A percentile compares a stretch with the other conserved stretches of the same genome.
phyloP scores from a whole-genome alignment of 306 rosid species.

The Fagus sylvatica region DNA sequence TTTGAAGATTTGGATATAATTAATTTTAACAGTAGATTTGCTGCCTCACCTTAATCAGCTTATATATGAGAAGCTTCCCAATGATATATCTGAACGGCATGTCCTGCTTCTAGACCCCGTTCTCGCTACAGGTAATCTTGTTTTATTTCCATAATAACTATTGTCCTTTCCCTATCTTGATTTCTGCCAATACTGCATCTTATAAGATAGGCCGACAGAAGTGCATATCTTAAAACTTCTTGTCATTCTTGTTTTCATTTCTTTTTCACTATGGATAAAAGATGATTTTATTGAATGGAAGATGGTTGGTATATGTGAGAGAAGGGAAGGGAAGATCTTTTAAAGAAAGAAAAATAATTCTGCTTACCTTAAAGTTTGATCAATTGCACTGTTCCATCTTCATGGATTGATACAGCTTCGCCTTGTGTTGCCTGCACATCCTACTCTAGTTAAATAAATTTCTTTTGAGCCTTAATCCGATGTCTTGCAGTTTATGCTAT shows the following conservation, averaged over 20 bases:
- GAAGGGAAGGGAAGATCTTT: neutral
- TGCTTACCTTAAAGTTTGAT: neutral
- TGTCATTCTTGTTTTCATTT: neutral
- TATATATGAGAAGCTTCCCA: slow-evolving; percentile 94
- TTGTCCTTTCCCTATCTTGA: slow-evolving; percentile 11
- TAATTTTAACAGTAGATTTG: slow-evolving; percentile 24
- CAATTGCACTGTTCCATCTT: neutral
- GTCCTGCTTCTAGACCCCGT: slow-evolving; percentile 98
- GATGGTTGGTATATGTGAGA: neutral
- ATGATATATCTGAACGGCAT: slow-evolving; percentile 95
- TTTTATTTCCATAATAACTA: neutral
- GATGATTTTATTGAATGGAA: neutral
- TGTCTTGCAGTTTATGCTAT: neutral
- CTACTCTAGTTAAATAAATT: neutral
- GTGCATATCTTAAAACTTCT: neutral
- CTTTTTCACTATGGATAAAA: neutral
- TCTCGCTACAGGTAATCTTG: slow-evolving; percentile 83
- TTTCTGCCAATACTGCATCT: slow-evolving; percentile 5
- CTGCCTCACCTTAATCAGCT: slow-evolving; percentile 58
- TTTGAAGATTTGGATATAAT: neutral
- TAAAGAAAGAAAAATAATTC: neutral
- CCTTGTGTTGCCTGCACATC: neutral
- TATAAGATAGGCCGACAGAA: slow-evolving; percentile 5
- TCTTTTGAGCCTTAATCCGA: neutral
- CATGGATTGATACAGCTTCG: neutral